phyloP scores from a whole-genome alignment of 2,329 filamentous ascomycete genomes.

The Colletotrichum phormii region DNA sequence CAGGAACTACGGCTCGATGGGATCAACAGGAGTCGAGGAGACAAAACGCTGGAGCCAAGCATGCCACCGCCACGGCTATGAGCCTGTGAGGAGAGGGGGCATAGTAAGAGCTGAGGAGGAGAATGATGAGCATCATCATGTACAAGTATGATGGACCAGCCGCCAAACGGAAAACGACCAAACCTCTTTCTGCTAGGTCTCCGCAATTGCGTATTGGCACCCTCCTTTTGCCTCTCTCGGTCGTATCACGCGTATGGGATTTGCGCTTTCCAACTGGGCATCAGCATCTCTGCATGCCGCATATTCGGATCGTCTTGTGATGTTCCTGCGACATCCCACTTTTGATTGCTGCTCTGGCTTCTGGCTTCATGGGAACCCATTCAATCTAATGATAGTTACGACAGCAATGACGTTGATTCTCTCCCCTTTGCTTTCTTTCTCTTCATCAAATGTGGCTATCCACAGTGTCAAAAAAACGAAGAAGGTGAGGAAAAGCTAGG shows the following conservation, averaged over 20 bases:
- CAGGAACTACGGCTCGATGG: background rate
- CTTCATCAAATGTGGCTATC: background rate
- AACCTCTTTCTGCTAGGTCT: conserved; percentile 15
- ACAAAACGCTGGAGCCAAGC: background rate
- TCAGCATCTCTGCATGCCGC: conserved; percentile 13
- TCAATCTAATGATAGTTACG: background rate
- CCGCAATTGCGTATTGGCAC: conserved; percentile 21
- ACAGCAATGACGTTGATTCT: background rate
- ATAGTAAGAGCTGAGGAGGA: background rate
- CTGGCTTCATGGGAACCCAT: background rate
- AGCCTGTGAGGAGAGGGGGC: background rate
- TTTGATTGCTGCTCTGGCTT: background rate
- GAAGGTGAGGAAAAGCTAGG: background rate
- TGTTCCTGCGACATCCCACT: background rate
- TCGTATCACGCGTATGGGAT: conserved; percentile 13
- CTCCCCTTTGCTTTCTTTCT: background rate
- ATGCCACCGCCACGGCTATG: background rate
- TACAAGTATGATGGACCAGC: background rate
- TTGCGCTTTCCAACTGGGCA: background rate
- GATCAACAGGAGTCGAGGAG: background rate
- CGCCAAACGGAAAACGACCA: background rate
- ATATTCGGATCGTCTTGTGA: conserved; percentile 22
- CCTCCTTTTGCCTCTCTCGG: background rate
- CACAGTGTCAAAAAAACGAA: background rate
- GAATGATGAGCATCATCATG: background rate